phyloP scores from a whole-genome alignment of 768 basidiomycete species.

The Phanerochaete sordida region DNA sequence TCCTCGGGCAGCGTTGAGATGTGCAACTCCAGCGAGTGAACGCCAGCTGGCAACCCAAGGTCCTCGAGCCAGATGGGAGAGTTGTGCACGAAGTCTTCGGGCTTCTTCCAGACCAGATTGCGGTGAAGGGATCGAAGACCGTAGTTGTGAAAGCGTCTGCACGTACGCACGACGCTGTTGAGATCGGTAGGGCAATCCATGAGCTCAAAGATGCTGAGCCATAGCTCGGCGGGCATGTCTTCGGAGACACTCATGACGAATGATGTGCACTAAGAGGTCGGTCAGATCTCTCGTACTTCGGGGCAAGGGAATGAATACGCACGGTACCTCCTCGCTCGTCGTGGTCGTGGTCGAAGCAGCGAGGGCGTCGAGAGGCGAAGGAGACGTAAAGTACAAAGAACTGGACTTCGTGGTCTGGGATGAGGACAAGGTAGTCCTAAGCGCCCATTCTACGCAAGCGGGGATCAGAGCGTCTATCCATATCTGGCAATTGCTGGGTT shows the following conservation, averaged over 20 bases:
- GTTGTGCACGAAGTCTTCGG: conserved; percentile 25
- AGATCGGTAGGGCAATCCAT: conserved; percentile 29
- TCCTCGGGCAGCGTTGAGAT: conserved; percentile 14
- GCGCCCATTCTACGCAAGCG: background rate
- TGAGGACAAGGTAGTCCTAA: background rate
- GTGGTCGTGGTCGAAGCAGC: too few relatives aligned
- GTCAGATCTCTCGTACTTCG: too few relatives aligned
- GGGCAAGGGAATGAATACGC: too few relatives aligned
- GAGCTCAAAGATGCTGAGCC: conserved; percentile 35
- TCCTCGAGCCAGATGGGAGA: conserved; percentile 17
- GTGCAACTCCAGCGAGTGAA: conserved; percentile 19
- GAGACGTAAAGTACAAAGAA: too few relatives aligned
- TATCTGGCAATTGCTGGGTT: background rate
- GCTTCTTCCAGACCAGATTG: conserved; percentile 30
- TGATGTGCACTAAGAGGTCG: too few relatives aligned
- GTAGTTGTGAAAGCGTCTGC: conserved; percentile 28
- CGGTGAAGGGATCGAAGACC: conserved; percentile 30
- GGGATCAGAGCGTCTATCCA: background rate
- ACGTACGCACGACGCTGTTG: conserved; percentile 28
- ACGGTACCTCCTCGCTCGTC: too few relatives aligned
- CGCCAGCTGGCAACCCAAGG: conserved; percentile 12
- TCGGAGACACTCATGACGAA: conserved; percentile 8
- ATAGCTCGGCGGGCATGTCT: conserved; percentile 34
- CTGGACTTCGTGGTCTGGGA: too few relatives aligned
- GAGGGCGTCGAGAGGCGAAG: background rate